Evolutionary conservation across 768 basidiomycete species (phyloP).

Genomic region (Floccularia luteovirens): DNA sequence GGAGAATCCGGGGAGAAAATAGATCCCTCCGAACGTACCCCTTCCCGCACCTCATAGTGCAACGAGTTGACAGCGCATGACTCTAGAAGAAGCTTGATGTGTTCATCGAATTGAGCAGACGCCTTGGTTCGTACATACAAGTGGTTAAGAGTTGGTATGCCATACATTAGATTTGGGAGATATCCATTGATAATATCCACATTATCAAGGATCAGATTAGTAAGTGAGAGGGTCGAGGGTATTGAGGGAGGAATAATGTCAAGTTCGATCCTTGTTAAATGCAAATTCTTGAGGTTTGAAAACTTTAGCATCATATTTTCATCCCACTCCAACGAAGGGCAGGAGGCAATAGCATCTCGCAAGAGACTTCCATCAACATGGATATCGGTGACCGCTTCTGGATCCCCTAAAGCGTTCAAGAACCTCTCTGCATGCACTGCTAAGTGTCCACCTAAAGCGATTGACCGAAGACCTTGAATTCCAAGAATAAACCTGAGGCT

Average conservation of each 20-base stretch:
- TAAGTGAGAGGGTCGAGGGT: constrained; percentile 24
- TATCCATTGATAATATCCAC: constrained; percentile 33
- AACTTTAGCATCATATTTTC: constrained; percentile 40
- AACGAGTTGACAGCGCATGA: constrained; percentile 33
- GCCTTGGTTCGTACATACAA: constrained; percentile 28
- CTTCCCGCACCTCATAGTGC: constrained; percentile 31
- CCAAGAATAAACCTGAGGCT: constrained; percentile 33
- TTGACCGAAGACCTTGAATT: constrained; percentile 29
- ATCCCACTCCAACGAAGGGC: constrained; percentile 46
- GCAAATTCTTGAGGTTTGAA: constrained; percentile 31
- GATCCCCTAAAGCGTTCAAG: constrained; percentile 29
- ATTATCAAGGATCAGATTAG: constrained; percentile 33
- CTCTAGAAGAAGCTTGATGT: constrained; percentile 30
- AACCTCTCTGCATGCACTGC: constrained; percentile 40
- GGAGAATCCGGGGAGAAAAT: constrained; percentile 23
- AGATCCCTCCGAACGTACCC: constrained; percentile 12
- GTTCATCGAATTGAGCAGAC: constrained; percentile 26
- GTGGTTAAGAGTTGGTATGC: constrained; percentile 23
- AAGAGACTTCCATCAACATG: constrained; percentile 38
- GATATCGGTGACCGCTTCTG: constrained; percentile 31
- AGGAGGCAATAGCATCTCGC: constrained; percentile 12
- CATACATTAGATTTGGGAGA: constrained; percentile 29
- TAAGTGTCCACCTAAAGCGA: constrained; percentile 41
- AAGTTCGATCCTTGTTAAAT: constrained; percentile 34
- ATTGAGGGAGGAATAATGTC: constrained; percentile 28